phyloP scores from a whole-genome alignment of 306 rosid species.

The Lablab purpureus region DNA sequence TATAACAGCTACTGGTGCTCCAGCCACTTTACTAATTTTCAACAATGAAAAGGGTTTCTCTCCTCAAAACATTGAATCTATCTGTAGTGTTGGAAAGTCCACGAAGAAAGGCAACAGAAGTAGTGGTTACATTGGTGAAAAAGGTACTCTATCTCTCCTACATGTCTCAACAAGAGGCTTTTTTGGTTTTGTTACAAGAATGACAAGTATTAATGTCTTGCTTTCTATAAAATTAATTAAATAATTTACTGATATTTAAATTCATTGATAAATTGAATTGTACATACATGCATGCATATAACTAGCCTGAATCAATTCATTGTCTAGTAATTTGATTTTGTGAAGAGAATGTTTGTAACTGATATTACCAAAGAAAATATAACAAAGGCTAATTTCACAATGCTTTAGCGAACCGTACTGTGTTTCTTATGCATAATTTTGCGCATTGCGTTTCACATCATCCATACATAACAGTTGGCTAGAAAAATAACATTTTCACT shows the following conservation, averaged over 20 bases:
- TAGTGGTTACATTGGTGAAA: constrained; percentile 84
- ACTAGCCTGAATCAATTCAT: constrained; percentile 15
- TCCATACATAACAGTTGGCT: too few species aligned
- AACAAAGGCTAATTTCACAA: background rate
- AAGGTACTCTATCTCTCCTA: constrained; percentile 55
- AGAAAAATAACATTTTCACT: too few species aligned
- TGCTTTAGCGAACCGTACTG: background rate
- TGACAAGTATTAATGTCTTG: background rate
- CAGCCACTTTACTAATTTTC: constrained; percentile 68
- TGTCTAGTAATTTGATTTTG: background rate
- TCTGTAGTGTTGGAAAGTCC: constrained; percentile 84
- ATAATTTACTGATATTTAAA: constrained; percentile 8
- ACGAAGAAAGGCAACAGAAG: constrained; percentile 75
- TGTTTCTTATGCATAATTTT: background rate
- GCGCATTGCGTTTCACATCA: too few species aligned
- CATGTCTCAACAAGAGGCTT: background rate
- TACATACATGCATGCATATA: background rate
- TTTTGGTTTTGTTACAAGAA: background rate
- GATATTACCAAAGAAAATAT: background rate
- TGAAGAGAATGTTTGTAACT: background rate
- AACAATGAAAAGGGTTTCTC: constrained; percentile 86
- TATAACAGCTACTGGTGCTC: constrained; percentile 72
- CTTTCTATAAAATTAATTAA: background rate
- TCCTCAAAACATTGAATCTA: constrained; percentile 64
- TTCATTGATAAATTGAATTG: background rate